Evolutionary conservation across 768 basidiomycete species (phyloP), one percentile per base, ranked within the genome.

Genomic region (Cystofilobasidium capitatum): DNA sequence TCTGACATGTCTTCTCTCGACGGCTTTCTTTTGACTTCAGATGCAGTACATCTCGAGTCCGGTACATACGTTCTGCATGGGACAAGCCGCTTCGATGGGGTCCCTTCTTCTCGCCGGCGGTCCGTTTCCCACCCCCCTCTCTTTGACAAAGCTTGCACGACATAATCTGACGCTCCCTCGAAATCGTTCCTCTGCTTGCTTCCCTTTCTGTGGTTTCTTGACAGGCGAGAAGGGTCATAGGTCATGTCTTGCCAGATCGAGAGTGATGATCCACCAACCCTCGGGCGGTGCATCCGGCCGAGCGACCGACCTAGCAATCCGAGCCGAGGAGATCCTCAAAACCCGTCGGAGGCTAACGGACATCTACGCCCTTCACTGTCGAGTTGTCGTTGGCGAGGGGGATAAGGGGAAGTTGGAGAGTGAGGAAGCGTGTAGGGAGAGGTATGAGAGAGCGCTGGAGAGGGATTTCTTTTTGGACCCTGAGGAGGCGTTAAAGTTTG

Each of bases 251-350:
- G 91, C 91, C 16, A 89, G 97, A 75, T 87, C 91, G 24, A 90
- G 88, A 75, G 91, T 98, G 74, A 98, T 98, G 94, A 97, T 98
- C 64, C 94, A 98, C 77, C 94, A 98, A 78, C 94, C 94, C 0
- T 94, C 91, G 40, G 94, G 94, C 64, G 94, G 93, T 44, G 92
- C 92, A 54, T 88, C 88, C 36, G 94, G 94, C 5, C 92, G 94
- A 76, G 94, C 94, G 26, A 87, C 87, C 45, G 94, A 98, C 78
- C 94, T 98, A 72, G 90, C 91, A n/a, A 93, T 94, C 70, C 91
- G 94, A 75, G 94, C 94, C 4, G 89, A 88, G 76, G 92, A 97
- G 79, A 98, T 98, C 73, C 82, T 98, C 33, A 86, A 92, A 47
- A 86, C 93, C 70, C 83, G 93, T 51, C 83, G 88, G 69, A 77